Conservation (phyloP, 2,329 filamentous ascomycete species). For the Laburnicola sp. region DNA sequence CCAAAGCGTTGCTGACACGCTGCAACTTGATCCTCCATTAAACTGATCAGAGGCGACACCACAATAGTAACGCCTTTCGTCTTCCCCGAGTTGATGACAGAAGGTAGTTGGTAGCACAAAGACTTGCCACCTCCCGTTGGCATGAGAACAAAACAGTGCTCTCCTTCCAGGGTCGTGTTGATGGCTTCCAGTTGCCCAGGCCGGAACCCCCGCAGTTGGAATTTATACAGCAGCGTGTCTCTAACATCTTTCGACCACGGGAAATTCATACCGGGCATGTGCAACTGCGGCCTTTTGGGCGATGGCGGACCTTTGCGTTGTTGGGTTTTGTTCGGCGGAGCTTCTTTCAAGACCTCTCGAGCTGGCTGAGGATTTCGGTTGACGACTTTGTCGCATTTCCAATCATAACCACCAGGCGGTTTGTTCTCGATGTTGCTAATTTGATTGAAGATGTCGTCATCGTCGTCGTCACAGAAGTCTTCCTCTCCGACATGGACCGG, state of each 20-base stretch:
- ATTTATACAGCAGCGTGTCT: conserved; percentile 76
- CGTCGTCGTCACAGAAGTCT: conserved; percentile 36
- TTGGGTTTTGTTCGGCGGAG: conserved; percentile 24
- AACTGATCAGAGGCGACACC: conserved; percentile 87
- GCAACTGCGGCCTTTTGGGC: conserved; percentile 33
- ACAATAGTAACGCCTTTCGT: conserved; percentile 89
- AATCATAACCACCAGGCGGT: conserved; percentile 30
- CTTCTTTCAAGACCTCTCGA: conserved; percentile 39
- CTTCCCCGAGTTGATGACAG: conserved; percentile 76
- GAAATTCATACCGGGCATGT: conserved; percentile 37
- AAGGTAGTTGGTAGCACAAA: conserved; percentile 92
- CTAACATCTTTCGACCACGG: conserved; percentile 88
- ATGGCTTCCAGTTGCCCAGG: conserved; percentile 93
- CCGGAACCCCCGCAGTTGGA: conserved; percentile 83
- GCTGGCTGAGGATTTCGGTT: conserved; percentile 15
- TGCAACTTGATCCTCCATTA: conserved; percentile 96
- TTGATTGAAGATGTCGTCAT: conserved; percentile 45
- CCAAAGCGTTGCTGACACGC: conserved; percentile 70
- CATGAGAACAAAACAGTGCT: conserved; percentile 96
- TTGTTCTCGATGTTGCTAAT: conserved; percentile 49
- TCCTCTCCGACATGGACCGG: conserved; percentile 23
- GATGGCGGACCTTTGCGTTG: conserved; percentile 23
- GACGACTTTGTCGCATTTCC: conserved; percentile 33
- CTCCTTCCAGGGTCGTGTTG: conserved; percentile 83
- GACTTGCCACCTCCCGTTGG: conserved; percentile 97